phyloP scores from a whole-genome alignment of 345 rosid species.

The Ceriops tagal region DNA sequence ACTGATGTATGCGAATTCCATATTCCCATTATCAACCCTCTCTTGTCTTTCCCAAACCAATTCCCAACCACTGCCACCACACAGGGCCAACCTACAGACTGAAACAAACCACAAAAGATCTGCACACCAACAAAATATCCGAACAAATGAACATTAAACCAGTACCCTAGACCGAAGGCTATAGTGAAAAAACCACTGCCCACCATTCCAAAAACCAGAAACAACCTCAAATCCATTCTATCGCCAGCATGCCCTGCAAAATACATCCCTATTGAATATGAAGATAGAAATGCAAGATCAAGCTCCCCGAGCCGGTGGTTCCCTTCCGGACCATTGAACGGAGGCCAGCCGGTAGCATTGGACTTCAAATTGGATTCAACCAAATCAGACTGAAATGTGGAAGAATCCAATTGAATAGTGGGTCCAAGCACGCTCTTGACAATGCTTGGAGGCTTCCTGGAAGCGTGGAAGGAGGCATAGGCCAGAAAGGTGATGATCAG shows the following conservation, averaged over 20 bases:
- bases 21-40: slow-evolving; percentile 89
- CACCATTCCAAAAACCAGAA: slow-evolving; percentile 89
- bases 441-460: slow-evolving; percentile 92
- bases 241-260: slow-evolving; percentile 86
- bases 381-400: slow-evolving; percentile 1
- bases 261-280: slow-evolving; percentile 80
- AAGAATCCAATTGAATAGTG: slow-evolving; percentile 26
- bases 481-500: slow-evolving; percentile 70
- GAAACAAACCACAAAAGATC: slow-evolving; percentile 77
- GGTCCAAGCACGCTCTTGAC: slow-evolving; percentile 91
- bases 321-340: slow-evolving; percentile 66
- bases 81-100: slow-evolving; percentile 98
- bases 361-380: slow-evolving; percentile 19
- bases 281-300: slow-evolving; percentile 74
- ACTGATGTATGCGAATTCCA: slow-evolving; percentile 91
- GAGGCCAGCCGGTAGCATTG: slow-evolving; percentile 69
- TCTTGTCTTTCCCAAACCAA: slow-evolving; percentile 86
- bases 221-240: slow-evolving; percentile 72
- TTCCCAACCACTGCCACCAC: slow-evolving; percentile 89
- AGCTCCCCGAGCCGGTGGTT: slow-evolving; percentile 81
- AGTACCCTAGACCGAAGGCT: slow-evolving; percentile 73
- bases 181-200: slow-evolving; percentile 78
- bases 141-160: slow-evolving; percentile 64
- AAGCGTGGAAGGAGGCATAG: slow-evolving; percentile 90
- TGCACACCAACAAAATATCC: slow-evolving; percentile 59